Base-by-base conservation (phyloP, 169 alveolate species). In the Babesia sp. region DNA sequence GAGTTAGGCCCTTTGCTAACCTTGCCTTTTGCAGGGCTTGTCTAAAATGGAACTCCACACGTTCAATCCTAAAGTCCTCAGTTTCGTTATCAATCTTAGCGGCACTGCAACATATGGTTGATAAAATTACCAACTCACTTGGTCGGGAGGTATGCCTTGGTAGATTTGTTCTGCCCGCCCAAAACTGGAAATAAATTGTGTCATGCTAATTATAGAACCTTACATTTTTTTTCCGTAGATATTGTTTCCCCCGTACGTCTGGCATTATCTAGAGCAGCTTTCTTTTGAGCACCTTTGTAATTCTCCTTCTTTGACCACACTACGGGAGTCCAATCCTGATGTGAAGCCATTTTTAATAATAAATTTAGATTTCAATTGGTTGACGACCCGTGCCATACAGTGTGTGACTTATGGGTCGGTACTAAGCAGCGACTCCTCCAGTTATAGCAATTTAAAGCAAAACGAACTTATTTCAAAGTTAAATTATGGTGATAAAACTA, bases 21-120 rank as follows among this genome's bases (percentile, higher is more conserved):
- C 92, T 63, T 9, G 92, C 92, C 86, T 86, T 84, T 71, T 88
- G 93, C 29, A 88, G 56, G 48, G 93, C 93, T 57, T 84, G 78
- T 14, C 91, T 75, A 69, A 88, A 88, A 14, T 73, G 85, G 37
- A 80, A 87, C 18, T 83, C 84, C 36, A 88, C 90, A 34, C 93
- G 70, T 45, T 88, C 93, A 18, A 88, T 77, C 53, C 77, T 80
- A 60, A 88, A 88, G 39, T 81, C 74, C 46, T 88, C 93, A 2
- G 86, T 84, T 48, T 88, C 93, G 31, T 84, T 84, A 53, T 88
- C 93, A 37, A 88, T 88, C 42, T 88, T 88, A 16, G 90, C 88
- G 56, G 90, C 88, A 46, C 90, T 88, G 75, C 44, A 53, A 54
- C 33, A n/a, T 1, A 24, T 28, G 12, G 24, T 36, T 7, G 28